Percentiles rank a stretch among this genome's conserved stretches.
Evolutionary conservation across 2,329 filamentous ascomycete species (phyloP).

Genomic region (Pezicula neosporulosa): DNA sequence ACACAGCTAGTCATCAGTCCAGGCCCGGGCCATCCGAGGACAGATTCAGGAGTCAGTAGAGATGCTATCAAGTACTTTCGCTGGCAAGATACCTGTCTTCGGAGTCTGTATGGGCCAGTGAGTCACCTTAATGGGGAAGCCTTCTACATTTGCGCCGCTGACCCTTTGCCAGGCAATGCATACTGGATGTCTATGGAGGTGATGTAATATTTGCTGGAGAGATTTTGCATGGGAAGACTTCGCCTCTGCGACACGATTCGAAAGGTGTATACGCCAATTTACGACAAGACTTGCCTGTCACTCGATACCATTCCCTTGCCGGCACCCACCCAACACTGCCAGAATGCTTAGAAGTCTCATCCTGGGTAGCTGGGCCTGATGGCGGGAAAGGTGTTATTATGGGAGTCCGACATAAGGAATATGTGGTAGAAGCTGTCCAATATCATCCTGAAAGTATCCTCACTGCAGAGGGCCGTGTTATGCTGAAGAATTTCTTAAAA

Average conservation of each 20-base stretch:
- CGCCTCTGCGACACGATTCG: conserved; percentile 79
- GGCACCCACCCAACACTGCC: conserved; percentile 87
- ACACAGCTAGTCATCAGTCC: conserved; percentile 95
- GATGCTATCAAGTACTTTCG: conserved; percentile 90
- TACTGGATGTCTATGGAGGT: conserved; percentile 90
- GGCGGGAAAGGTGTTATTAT: conserved; percentile 86
- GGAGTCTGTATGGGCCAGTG: conserved; percentile 99
- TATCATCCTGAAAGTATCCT: conserved; percentile 98
- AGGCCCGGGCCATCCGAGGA: conserved; percentile 87
- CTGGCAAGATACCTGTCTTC: conserved; percentile 89
- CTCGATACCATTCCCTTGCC: conserved; percentile 92
- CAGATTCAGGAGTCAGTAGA: conserved; percentile 90
- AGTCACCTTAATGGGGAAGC: conserved; percentile 34
- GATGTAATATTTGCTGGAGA: conserved; percentile 90
- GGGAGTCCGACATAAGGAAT: conserved; percentile 91
- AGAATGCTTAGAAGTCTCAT: conserved; percentile 81
- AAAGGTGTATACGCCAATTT: conserved; percentile 91
- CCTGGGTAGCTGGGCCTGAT: conserved; percentile 78
- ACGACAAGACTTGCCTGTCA: conserved; percentile 78
- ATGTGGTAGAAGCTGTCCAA: conserved; percentile 90
- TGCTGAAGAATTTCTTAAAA: conserved; percentile 89
- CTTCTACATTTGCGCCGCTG: conserved; percentile 3
- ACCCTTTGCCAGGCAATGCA: conserved; percentile 68
- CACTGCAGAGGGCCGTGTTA: conserved; percentile 79
- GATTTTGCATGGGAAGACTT: conserved; percentile 97